Evolutionary conservation across 1,139 yeast genomes (phyloP), one percentile per base, ranked within the genome.

Genomic region (Debaryomyces sp.): DNA sequence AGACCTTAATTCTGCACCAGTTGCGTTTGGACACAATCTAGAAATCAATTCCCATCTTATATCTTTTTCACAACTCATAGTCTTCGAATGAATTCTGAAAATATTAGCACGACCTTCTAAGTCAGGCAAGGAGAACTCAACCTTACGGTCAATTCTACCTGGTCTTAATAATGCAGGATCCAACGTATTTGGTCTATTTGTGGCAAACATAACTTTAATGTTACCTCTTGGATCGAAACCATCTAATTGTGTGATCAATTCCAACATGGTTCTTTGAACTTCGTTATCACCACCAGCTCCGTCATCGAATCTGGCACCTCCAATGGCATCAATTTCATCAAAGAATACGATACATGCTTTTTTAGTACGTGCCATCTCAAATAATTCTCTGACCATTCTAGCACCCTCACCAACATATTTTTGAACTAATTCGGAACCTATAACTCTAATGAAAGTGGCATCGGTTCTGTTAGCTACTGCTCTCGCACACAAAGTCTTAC

Each of bases 221-320:
- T 94, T 94, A 63, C 98, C 98, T 71, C 98, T 86, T 52, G 99
- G 96, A 64, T 94, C 99, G 68, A 94, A 94, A 49, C 99, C 99
- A 70, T 94, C 99, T 62, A 94, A 78, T 69, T 94, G 99, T 37
- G 98, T 91, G 65, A 94, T 92, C 62, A 94, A 82, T 70, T 94
- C 99, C 82, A 94, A 82, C 99, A 94, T 94, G 48, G 99, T 94
- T 77, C 99, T 84, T 73, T 94, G 99, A 48, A 94, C 99, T 75
- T 94, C 99, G 66, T 92, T 94, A 70, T 94, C 99, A 61, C 99
- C 99, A 59, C 99, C 99, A 17, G 98, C 99, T 59, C 98, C 98
- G 68, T 94, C 99, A 68, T 94, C 99, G 67, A 94, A 94, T 70
- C 99, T 85, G 7, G 98, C 98, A 26, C 98, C 98, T 56, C 99